These are phyloP conservation scores for Pythium periplocum DNA, from an alignment of 352 stramenopile genomes.

Conservation along the genomic window DNA sequence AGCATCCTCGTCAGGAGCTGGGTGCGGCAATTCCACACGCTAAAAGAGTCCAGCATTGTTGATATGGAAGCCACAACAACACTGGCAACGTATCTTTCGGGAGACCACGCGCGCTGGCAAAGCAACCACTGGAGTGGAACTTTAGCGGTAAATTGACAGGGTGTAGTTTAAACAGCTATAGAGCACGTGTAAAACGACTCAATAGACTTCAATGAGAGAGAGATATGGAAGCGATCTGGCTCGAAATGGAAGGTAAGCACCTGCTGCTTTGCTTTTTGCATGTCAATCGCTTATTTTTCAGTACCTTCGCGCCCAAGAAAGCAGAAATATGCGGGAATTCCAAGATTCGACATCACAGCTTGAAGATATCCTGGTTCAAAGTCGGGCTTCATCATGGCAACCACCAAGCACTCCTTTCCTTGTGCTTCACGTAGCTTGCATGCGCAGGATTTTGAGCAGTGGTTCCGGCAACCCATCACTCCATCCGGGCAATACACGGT, in stretches of 20 bases:
- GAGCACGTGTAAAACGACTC: no score
- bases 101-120: no score
- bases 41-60: conserved; percentile 19
- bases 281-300: conserved; percentile 23
- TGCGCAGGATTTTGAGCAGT: conserved; percentile 36
- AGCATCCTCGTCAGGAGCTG: conserved; percentile 15
- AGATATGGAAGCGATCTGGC: conserved; percentile 35
- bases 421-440: conserved; percentile 26
- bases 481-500: neutral
- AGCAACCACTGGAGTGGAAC: no score
- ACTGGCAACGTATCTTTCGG: no score
- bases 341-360: conserved; percentile 33
- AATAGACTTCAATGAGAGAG: no score
- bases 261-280: conserved; percentile 16
- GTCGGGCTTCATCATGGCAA: conserved; percentile 31
- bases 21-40: conserved; percentile 28
- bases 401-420: conserved; percentile 32
- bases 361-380: conserved; percentile 42
- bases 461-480: conserved; percentile 31
- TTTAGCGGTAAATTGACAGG: no score
- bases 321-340: conserved; percentile 47
- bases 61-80: conserved; percentile 36
- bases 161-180: no score
- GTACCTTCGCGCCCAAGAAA: conserved; percentile 28
- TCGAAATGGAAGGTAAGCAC: conserved; percentile 43